Percentiles rank a stretch among this genome's conserved stretches.
Evolutionary conservation across 495 filamentous ascomycete species (phyloP).

Genomic region (Astrocystis sublimbata): DNA sequence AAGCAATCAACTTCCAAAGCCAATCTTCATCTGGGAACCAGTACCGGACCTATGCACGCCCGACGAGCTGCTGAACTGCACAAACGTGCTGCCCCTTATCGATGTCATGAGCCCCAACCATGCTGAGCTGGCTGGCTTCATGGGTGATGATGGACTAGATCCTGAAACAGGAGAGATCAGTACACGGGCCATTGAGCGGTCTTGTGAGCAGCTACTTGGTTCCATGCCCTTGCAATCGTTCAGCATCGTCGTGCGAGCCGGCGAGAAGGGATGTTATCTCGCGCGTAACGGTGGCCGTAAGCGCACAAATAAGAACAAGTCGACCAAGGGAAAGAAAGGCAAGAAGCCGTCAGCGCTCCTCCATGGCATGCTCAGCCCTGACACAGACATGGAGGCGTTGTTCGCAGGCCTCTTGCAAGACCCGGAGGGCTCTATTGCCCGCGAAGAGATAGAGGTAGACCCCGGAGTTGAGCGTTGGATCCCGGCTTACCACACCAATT

Average conservation of each 20-base stretch:
- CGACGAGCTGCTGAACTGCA: slow-evolving; percentile 69
- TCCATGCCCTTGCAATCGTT: slow-evolving; percentile 57
- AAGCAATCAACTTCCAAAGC: slow-evolving; percentile 40
- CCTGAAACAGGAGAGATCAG: slow-evolving; percentile 54
- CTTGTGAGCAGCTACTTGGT: slow-evolving; percentile 53
- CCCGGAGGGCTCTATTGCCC: slow-evolving; percentile 52
- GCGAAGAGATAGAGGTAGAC: slow-evolving; percentile 60
- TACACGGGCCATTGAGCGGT: slow-evolving; percentile 49
- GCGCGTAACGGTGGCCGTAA: slow-evolving; percentile 54
- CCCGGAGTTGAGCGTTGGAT: slow-evolving; percentile 59
- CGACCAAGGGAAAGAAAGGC: slow-evolving; percentile 32
- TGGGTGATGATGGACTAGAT: slow-evolving; percentile 56
- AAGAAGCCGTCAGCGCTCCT: slow-evolving; percentile 42
- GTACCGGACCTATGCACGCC: slow-evolving; percentile 85
- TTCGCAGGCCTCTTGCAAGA: slow-evolving; percentile 53
- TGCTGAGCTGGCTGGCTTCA: slow-evolving; percentile 77
- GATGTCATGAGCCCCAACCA: slow-evolving; percentile 91
- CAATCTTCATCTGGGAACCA: slow-evolving; percentile 91
- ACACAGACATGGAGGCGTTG: slow-evolving; percentile 55
- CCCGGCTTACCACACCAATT: slow-evolving; percentile 49
- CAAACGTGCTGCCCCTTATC: slow-evolving; percentile 68
- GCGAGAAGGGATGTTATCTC: slow-evolving; percentile 53
- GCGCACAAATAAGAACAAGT: slow-evolving; percentile 37
- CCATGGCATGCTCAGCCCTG: slow-evolving; percentile 47
- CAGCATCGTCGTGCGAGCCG: slow-evolving; percentile 54